phyloP scores from a whole-genome alignment of 495 filamentous ascomycete genomes.

The Lasiosphaeria miniovina region DNA sequence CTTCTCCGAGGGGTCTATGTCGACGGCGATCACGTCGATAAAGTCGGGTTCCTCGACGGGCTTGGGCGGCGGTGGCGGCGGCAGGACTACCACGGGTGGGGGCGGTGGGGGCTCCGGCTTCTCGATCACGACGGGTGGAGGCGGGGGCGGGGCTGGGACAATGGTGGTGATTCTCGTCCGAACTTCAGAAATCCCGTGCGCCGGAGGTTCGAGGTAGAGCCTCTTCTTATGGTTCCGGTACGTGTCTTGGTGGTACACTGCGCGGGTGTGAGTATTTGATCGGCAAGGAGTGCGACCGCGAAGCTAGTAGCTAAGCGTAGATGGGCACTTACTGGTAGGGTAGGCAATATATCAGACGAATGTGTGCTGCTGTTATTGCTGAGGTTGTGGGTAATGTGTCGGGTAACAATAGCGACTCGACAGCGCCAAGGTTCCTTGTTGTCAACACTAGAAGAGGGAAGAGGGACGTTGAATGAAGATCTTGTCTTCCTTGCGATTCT shows the following conservation, averaged over 20 bases:
- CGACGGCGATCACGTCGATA: slow-evolving; percentile 53
- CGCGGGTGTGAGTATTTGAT: too few relatives aligned
- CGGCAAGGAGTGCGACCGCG: too few relatives aligned
- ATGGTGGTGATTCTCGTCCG: slow-evolving; percentile 44
- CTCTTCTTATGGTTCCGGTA: slow-evolving; percentile 32
- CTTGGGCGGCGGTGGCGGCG: slow-evolving; percentile 28
- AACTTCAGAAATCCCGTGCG: slow-evolving; percentile 34
- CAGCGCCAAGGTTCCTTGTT: too few relatives aligned
- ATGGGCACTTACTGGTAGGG: too few relatives aligned
- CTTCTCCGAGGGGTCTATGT: slow-evolving; percentile 41
- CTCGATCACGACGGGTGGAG: slow-evolving; percentile 29
- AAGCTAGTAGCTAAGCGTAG: too few relatives aligned
- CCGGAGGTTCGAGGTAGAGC: slow-evolving; percentile 45
- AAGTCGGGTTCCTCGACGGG: slow-evolving; percentile 32
- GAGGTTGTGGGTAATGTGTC: too few relatives aligned
- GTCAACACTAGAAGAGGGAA: too few relatives aligned
- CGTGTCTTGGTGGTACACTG: slow-evolving; percentile 21
- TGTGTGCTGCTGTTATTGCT: too few relatives aligned
- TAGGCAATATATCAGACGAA: too few relatives aligned
- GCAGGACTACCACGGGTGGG: slow-evolving; percentile 20
- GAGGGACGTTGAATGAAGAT: too few relatives aligned
- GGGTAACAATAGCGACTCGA: too few relatives aligned
- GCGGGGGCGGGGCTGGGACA: slow-evolving; percentile 31
- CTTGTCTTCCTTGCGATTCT: too few relatives aligned
- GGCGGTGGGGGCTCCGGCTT: slow-evolving; percentile 34